Conservation (phyloP, 2,329 filamentous ascomycete species). For the Venturia aucupariae region DNA sequence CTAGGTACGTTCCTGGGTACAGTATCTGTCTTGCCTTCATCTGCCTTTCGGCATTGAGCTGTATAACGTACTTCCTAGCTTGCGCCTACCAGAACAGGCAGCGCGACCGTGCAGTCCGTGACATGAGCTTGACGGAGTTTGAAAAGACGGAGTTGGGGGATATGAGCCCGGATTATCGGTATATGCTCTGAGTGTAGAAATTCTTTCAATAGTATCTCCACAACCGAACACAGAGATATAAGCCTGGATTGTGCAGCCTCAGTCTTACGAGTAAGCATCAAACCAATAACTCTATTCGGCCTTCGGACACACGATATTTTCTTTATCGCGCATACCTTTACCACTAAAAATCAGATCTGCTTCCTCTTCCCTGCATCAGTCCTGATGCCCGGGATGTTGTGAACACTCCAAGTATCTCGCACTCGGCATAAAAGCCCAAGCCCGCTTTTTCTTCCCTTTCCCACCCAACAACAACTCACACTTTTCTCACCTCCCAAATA, state of each 20-base stretch:
- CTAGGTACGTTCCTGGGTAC: slow-evolving; percentile 63
- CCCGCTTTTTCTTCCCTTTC: not conserved
- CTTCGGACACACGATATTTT: not conserved
- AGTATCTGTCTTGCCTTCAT: slow-evolving; percentile 68
- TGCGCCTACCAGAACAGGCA: slow-evolving; percentile 53
- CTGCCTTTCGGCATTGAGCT: slow-evolving; percentile 54
- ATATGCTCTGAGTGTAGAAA: slow-evolving; percentile 36
- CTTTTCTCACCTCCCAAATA: not conserved
- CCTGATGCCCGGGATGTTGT: not conserved
- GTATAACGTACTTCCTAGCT: slow-evolving; percentile 49
- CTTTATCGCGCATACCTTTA: not conserved
- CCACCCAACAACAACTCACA: not conserved
- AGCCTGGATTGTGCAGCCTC: no score
- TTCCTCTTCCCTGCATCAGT: not conserved
- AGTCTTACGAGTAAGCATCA: not conserved
- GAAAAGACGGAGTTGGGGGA: slow-evolving; percentile 55
- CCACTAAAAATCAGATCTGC: not conserved
- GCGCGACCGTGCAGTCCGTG: slow-evolving; percentile 39
- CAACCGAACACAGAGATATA: not conserved
- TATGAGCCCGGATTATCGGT: slow-evolving; percentile 50
- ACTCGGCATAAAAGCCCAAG: not conserved
- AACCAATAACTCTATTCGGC: not conserved
- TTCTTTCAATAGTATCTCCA: not conserved
- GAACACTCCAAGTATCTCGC: not conserved
- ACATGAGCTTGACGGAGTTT: slow-evolving; percentile 47